Percentiles rank a stretch among this genome's conserved stretches.
phyloP scores from a whole-genome alignment of 2,329 filamentous ascomycete species.

The Sporothrix phasma region DNA sequence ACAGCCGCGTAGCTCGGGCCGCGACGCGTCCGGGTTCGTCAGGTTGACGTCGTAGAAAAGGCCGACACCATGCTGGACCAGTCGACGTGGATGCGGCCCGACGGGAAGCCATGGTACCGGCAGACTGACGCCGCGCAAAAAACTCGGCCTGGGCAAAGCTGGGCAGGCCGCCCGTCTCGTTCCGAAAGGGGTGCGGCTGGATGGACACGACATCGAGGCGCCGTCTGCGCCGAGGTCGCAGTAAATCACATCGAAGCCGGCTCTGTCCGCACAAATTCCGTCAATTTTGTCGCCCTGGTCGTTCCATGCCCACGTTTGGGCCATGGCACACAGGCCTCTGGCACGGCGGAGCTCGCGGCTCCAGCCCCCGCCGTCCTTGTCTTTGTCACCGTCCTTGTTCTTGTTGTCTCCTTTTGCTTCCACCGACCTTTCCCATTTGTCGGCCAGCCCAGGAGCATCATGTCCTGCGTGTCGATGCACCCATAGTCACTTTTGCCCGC shows the following conservation, averaged over 20 bases:
- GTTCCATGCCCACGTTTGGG: slow-evolving; percentile 35
- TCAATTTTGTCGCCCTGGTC: slow-evolving; percentile 35
- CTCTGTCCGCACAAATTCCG: slow-evolving; percentile 58
- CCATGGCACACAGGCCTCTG: slow-evolving; percentile 43
- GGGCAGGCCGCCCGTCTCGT: slow-evolving; percentile 19
- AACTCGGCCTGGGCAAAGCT: slow-evolving; percentile 24
- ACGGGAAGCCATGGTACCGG: slow-evolving; percentile 38
- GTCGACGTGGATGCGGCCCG: slow-evolving; percentile 33
- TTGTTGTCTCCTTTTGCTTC: background rate
- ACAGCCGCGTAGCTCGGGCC: slow-evolving; percentile 22
- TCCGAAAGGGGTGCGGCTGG: slow-evolving; percentile 11
- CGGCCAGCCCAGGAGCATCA: slow-evolving; percentile 34
- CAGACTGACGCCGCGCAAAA: slow-evolving; percentile 32
- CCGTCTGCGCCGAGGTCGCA: slow-evolving; percentile 45
- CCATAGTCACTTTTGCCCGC: slow-evolving; percentile 56
- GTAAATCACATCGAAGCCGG: slow-evolving; percentile 60
- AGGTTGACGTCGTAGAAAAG: slow-evolving; percentile 43
- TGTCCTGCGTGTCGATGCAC: slow-evolving; percentile 58
- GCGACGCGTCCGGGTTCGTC: slow-evolving; percentile 30
- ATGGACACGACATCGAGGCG: slow-evolving; percentile 30
- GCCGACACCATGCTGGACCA: slow-evolving; percentile 43
- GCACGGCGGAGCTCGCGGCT: slow-evolving; percentile 42
- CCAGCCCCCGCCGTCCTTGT: background rate
- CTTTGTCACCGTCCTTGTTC: background rate
- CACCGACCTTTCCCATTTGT: background rate